Conservation (phyloP, 768 basidiomycete genomes). For the Calvatia gigantea region DNA sequence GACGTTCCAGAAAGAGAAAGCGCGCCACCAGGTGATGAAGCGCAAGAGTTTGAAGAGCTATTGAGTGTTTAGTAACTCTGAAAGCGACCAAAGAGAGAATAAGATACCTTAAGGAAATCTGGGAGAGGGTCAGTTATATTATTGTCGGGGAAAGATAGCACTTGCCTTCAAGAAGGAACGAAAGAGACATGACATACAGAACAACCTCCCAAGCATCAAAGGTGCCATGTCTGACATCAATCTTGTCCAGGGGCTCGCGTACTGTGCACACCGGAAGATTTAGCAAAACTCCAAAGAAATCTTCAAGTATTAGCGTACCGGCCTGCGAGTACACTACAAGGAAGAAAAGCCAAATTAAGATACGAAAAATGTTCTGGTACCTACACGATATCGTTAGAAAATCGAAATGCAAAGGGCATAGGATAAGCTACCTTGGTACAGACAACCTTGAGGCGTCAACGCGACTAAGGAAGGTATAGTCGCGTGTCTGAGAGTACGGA, state of each 20-base stretch:
- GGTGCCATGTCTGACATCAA: constrained; percentile 48
- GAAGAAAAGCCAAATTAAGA: constrained; percentile 75
- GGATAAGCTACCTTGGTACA: constrained; percentile 59
- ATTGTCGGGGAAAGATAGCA: constrained; percentile 4
- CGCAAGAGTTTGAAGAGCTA: constrained; percentile 70
- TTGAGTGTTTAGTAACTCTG: background rate
- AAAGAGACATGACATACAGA: constrained; percentile 73
- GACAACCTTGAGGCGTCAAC: constrained; percentile 74
- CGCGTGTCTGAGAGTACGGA: constrained; percentile 54
- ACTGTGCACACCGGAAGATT: constrained; percentile 44
- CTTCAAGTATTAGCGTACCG: constrained; percentile 37
- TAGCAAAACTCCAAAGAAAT: background rate
- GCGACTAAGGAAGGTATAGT: constrained; percentile 61
- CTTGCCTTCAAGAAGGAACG: constrained; percentile 80
- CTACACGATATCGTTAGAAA: constrained; percentile 30
- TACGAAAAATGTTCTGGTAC: constrained; percentile 84
- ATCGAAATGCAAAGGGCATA: background rate
- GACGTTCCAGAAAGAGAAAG: constrained; percentile 76
- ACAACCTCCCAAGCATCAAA: constrained; percentile 80
- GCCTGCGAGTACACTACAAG: constrained; percentile 81
- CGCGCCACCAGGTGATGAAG: constrained; percentile 70
- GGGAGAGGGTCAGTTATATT: background rate
- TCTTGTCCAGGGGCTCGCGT: constrained; percentile 69
- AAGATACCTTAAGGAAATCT: constrained; percentile 55
- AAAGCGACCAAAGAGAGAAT: background rate